Evolutionary conservation across 2,329 filamentous ascomycete genomes (phyloP).

Genomic region (Chaetomium strumarium): DNA sequence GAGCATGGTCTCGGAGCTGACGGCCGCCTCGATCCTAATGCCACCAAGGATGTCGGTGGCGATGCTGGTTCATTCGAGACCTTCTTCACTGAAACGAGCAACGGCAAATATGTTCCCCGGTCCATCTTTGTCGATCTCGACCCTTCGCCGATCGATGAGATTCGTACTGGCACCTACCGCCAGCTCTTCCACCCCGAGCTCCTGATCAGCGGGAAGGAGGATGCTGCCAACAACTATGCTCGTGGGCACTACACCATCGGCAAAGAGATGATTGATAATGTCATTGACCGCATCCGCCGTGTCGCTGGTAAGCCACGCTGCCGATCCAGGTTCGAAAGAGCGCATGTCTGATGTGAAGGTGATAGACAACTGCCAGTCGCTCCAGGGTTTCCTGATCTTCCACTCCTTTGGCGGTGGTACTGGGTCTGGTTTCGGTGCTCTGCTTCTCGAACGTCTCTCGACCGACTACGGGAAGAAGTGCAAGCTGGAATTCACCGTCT

Average conservation of each 20-base stretch:
- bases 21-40: constrained; percentile 57
- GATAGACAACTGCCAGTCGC: constrained; percentile 64
- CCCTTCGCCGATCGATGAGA: constrained; percentile 68
- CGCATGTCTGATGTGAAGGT: constrained; percentile 11
- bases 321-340: background rate
- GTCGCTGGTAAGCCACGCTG: constrained; percentile 48
- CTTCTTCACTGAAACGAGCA: constrained; percentile 68
- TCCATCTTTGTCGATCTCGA: constrained; percentile 69
- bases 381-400: constrained; percentile 70
- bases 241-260: constrained; percentile 71
- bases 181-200: constrained; percentile 68
- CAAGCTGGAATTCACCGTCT: constrained; percentile 70
- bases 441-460: constrained; percentile 66
- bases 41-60: constrained; percentile 49
- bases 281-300: constrained; percentile 64
- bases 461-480: constrained; percentile 71
- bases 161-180: constrained; percentile 61
- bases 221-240: constrained; percentile 73
- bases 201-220: constrained; percentile 68
- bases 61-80: constrained; percentile 64
- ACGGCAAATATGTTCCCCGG: constrained; percentile 65
- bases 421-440: constrained; percentile 66
- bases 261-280: constrained; percentile 68
- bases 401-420: constrained; percentile 70
- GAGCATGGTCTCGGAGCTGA: constrained; percentile 64